Base-by-base conservation (phyloP, 768 basidiomycete genomes). In the Agaricus sinodeliciosus region DNA sequence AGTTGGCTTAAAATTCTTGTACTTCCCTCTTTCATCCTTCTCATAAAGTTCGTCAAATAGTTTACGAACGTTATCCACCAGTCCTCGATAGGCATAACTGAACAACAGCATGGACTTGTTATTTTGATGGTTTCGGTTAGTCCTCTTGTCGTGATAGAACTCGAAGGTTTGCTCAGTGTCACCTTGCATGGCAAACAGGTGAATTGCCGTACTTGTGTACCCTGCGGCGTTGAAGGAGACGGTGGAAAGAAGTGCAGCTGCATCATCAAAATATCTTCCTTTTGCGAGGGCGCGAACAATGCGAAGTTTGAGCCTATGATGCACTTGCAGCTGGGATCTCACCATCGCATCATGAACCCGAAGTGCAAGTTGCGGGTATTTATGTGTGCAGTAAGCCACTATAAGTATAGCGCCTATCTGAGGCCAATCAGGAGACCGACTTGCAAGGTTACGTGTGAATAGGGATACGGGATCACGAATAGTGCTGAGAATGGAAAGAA, bases 41-140 rank as follows among this genome's bases (percentile, higher is more conserved):
- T 80, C 78, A 58, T 82, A 89, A 56, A 77, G 75, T 39, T 75
- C 56, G 55, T 79, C 61, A 65, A 90, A 91, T 26, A 80, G 62
- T 40, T 69, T 64, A 8, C 73, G 65, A 19, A 78, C 76, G 35
- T 67, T 65, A 16, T 70, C 62, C 1, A 65, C 64, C 36, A 66
- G 12, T 77, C 77, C 9, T 69, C 61, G 27, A 72, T 66, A 4
- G 84, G 83, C 60, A 81, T 31, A 73, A 0, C 77, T 73, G 55
- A 81, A 78, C 63, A 91, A 68, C 25, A 81, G 60, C 66, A 75
- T 69, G n/a, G 71, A 69, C 18, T 9, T 55, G n/a, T 42, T 37
- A 6, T 44, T 44, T 16, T 39, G 48, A 19, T 40, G 22, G 15
- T 19, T 42, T 15, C 19, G 15, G 6, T 50, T 39, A 5, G n/a